Base-by-base conservation (phyloP, 78 protist species). In the Cyanophora paradoxa region DNA sequence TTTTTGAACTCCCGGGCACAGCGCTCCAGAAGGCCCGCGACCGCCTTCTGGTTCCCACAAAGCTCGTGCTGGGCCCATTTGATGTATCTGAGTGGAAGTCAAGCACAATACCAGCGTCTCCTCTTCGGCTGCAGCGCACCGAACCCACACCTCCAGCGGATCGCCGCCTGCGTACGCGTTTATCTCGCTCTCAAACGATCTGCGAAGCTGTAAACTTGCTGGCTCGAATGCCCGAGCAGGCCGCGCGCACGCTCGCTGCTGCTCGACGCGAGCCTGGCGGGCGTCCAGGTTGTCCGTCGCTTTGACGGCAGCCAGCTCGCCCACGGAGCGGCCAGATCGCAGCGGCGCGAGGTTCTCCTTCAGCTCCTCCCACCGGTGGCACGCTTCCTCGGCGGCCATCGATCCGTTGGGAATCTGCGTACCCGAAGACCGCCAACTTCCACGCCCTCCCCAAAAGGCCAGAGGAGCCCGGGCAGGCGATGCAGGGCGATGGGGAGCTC, bases 281-380 rank as follows among this genome's bases (percentile, higher is more conserved):
- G 3, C 0, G 57, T 65, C 48, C 16, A 4, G 16, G 26, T 37
- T 37, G 71, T 48, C 30, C 41, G 11, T 37, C 11, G 30, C 48
- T 41, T 24, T 41, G 5, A 33, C 22, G 34, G 24, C 54, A 3
- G 61, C 41, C 6, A 68, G 74, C 5, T 31, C 30, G 13, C 4
- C 2, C 17, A 13, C 42, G 28, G 42, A 16, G 24, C 74, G 57
- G 10, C 74, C 74, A 13, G 30, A 28, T 11, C 17, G 37, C 37
- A 68, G 36, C 13, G 74, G 74, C 74, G 28, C 20, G 37, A 68
- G 26, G 31, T 68, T 68, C 74, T 68, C 74, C 40, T 68, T 68
- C n/a, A n/a, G n/a, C n/a, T n/a, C n/a, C n/a, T n/a, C n/a, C n/a
- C n/a, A n/a, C n/a, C n/a, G n/a, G n/a, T n/a, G n/a, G n/a, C n/a